Conservation (phyloP, 805 yeast species). For the Tetrapisispora iriomotensis region DNA sequence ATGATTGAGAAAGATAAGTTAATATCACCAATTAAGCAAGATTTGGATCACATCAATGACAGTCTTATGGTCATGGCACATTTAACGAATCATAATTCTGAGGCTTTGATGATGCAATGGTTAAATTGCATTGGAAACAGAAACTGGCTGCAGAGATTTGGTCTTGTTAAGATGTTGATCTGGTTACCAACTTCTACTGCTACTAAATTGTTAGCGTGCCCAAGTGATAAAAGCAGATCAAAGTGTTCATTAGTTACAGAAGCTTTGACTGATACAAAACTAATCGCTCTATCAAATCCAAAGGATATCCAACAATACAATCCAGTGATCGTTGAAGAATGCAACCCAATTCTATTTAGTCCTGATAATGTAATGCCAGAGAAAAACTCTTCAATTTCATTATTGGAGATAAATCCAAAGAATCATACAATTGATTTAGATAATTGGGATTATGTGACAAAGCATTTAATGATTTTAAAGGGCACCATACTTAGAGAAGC, state of each 20-base stretch:
- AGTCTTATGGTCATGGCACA: slow-evolving; percentile 51
- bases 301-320: slow-evolving; percentile 15
- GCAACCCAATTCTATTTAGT: slow-evolving; percentile 27
- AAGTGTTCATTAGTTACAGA: slow-evolving; percentile 59
- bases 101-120: slow-evolving; percentile 67
- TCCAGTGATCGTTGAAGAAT: slow-evolving; percentile 9
- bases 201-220: slow-evolving; percentile 48
- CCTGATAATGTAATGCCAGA: slow-evolving; percentile 21
- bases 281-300: slow-evolving; percentile 40
- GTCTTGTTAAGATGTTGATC: slow-evolving; percentile 64
- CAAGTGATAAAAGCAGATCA: slow-evolving; percentile 43
- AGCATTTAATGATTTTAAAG: slow-evolving; percentile 44
- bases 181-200: slow-evolving; percentile 58
- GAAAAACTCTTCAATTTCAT: slow-evolving; percentile 35
- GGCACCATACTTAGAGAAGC: slow-evolving; percentile 38
- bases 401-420: slow-evolving; percentile 49
- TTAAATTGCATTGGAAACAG: slow-evolving; percentile 53
- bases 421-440: slow-evolving; percentile 38
- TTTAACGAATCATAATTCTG: slow-evolving; percentile 45
- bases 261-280: slow-evolving; percentile 46
- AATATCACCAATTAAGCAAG: slow-evolving; percentile 31
- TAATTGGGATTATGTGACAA: slow-evolving; percentile 58
- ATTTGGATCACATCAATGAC: slow-evolving; percentile 38
- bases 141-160: slow-evolving; percentile 67
- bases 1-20: slow-evolving; percentile 39